These are phyloP conservation scores for Neoscytalidium dimidiatum DNA, from an alignment of 2,329 filamentous ascomycete species.

Conservation along the genomic window DNA sequence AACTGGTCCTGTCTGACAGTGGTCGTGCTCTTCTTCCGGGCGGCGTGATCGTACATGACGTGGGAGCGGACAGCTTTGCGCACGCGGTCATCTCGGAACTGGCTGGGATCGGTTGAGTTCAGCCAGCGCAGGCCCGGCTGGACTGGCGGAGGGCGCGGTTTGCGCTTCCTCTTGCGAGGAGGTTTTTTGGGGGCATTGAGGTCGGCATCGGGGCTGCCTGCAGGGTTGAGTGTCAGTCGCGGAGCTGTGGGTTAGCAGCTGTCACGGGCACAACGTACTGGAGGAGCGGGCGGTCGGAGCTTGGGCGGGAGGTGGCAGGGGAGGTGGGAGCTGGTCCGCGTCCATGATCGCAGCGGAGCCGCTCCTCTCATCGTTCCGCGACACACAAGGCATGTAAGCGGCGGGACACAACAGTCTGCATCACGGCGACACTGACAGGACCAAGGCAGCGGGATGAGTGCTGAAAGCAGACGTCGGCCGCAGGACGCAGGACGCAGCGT, in stretches of 20 bases:
- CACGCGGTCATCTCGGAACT: neutral
- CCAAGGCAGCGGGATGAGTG: neutral
- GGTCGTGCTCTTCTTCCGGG: neutral
- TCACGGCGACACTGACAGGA: slow-evolving; percentile 7
- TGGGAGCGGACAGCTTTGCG: slow-evolving; percentile 10
- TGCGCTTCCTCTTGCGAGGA: slow-evolving; percentile 3
- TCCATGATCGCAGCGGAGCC: slow-evolving; percentile 1
- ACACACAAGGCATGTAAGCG: slow-evolving; percentile 9
- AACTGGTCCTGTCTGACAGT: neutral
- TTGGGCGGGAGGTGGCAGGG: neutral
- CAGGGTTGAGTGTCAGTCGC: neutral
- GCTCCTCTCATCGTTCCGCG: neutral
- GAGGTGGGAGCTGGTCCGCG: neutral
- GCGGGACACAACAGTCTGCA: neutral
- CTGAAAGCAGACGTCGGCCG: neutral
- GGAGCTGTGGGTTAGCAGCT: neutral
- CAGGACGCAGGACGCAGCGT: neutral
- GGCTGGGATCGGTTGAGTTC: slow-evolving; percentile 7
- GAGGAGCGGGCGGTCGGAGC: neutral
- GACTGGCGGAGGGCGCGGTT: slow-evolving; percentile 4
- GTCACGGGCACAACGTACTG: neutral
- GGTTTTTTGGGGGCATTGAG: neutral
- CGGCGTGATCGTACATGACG: slow-evolving; percentile 11
- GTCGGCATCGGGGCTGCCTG: slow-evolving; percentile 3
- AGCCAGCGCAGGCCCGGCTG: slow-evolving; percentile 15